Conservation (phyloP, 2,329 filamentous ascomycete genomes). For the Sarocladium oryzae region DNA sequence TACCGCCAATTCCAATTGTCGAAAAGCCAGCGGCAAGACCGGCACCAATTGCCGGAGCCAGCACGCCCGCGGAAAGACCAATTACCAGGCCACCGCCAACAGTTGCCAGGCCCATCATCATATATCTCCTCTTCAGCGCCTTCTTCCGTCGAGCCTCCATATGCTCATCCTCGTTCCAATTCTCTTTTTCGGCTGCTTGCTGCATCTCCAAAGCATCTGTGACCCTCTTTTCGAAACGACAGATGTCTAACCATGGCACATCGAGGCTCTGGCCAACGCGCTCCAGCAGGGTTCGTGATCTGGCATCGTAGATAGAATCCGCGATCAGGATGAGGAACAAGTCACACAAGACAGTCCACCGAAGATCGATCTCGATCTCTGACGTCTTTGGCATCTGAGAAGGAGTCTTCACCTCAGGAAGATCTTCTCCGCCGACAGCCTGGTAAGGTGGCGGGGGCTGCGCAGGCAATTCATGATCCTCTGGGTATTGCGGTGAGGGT, state of each 20-base stretch:
- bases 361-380: conserved; percentile 89
- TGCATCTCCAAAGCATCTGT: conserved; percentile 98
- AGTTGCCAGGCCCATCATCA: conserved; percentile 95
- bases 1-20: conserved; percentile 75
- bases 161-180: conserved; percentile 95
- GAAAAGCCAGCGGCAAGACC: conserved; percentile 92
- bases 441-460: conserved; percentile 54
- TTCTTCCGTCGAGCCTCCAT: conserved; percentile 79
- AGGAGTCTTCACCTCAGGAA: conserved; percentile 74
- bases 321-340: conserved; percentile 92
- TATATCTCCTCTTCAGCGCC: conserved; percentile 74
- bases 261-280: conserved; percentile 73
- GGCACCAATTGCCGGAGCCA: conserved; percentile 90
- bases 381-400: conserved; percentile 74
- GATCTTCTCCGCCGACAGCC: conserved; percentile 59
- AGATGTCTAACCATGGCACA: conserved; percentile 87
- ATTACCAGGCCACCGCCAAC: conserved; percentile 94
- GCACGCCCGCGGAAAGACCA: conserved; percentile 82
- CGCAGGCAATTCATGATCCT: conserved; percentile 38
- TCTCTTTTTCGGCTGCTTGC: conserved; percentile 87
- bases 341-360: conserved; percentile 96
- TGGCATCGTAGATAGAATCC: conserved; percentile 88
- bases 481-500: not conserved
- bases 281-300: conserved; percentile 79
- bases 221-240: conserved; percentile 92